phyloP scores from a whole-genome alignment of 1,284 basidiomycete genomes.

The Trametes versicolor region DNA sequence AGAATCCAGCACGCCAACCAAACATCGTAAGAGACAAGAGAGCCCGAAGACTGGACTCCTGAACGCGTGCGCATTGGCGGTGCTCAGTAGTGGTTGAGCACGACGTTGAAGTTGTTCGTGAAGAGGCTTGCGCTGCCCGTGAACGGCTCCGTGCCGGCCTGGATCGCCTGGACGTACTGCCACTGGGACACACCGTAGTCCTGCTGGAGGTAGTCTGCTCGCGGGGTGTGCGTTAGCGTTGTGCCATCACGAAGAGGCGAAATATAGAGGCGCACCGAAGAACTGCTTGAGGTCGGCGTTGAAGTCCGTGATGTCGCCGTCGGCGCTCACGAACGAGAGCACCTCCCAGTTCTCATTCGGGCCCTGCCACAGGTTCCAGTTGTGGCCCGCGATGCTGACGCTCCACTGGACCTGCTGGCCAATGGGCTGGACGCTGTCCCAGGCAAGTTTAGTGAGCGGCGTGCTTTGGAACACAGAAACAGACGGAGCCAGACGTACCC shows the following conservation, averaged over 20 bases:
- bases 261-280: slow-evolving; percentile 54
- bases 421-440: slow-evolving; percentile 60
- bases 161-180: slow-evolving; percentile 67
- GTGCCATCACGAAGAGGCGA: not conserved
- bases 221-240: slow-evolving; percentile 6
- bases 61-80: too few relatives aligned
- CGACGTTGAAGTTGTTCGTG: slow-evolving; percentile 41
- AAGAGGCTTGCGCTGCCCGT: slow-evolving; percentile 53
- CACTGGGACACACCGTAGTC: slow-evolving; percentile 41
- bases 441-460: slow-evolving; percentile 6
- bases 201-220: slow-evolving; percentile 40
- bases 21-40: too few relatives aligned
- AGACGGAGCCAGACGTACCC: slow-evolving; percentile 48
- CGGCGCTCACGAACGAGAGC: slow-evolving; percentile 61
- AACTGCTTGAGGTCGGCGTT: slow-evolving; percentile 64
- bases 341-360: slow-evolving; percentile 66
- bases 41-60: not conserved
- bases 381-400: slow-evolving; percentile 56
- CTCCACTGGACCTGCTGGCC: slow-evolving; percentile 58
- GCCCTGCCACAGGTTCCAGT: slow-evolving; percentile 67
- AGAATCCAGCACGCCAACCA: slow-evolving; percentile 28
- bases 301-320: slow-evolving; percentile 61
- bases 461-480: not conserved
- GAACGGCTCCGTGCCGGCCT: slow-evolving; percentile 80
- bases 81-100: slow-evolving; percentile 25